Evolutionary conservation across 2,329 filamentous ascomycete species (phyloP), one percentile per base, ranked within the genome.

Genomic region (Pestalotiopsis sp.): DNA sequence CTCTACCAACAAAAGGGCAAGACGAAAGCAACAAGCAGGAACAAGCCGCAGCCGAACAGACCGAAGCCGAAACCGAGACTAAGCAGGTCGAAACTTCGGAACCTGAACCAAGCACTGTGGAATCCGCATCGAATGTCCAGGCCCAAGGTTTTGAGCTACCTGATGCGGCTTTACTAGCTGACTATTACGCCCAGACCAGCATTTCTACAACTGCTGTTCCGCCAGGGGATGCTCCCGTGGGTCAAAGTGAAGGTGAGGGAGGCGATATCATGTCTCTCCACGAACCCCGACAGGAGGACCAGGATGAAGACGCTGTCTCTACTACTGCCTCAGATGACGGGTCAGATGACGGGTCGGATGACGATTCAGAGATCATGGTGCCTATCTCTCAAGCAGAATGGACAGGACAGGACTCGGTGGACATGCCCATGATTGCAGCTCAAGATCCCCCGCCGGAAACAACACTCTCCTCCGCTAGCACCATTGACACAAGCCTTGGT

Each of bases 321-420:
- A 61, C 69, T 38, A 17, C 65, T 61, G 64, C 58, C 41, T 70
- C 68, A n/a, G 70, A 71, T 52, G 31, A 36, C 31, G 31, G 31
- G 31, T 36, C 31, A n/a, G 70, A 71, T 52, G 31, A 36, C 31
- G 31, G 31, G 31, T 36, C 31, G 31, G 52, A 57, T 14, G 68
- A 69, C 31, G 45, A 67, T 25, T 39, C 69, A 36, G 39, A 20
- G 31, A 59, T 72, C 36, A 60, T 70, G 27, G 41, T 70, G 64
- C 71, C 70, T 59, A 17, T 66, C 25, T 72, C 74, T 45, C 69
- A 71, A 45, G 41, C 62, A 45, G 71, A 73, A 58, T 71, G 66
- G 71, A 67, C 66, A 23, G 27, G 71, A 39, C 20, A 41, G n/a
- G 36, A 49, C 38, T 27, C 20, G 38, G 31, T 61, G 31, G 45